A percentile compares a stretch with the other conserved stretches of the same genome.
Evolutionary conservation across 2,329 filamentous ascomycete species (phyloP).

Genomic region (Hysterium pulicare): DNA sequence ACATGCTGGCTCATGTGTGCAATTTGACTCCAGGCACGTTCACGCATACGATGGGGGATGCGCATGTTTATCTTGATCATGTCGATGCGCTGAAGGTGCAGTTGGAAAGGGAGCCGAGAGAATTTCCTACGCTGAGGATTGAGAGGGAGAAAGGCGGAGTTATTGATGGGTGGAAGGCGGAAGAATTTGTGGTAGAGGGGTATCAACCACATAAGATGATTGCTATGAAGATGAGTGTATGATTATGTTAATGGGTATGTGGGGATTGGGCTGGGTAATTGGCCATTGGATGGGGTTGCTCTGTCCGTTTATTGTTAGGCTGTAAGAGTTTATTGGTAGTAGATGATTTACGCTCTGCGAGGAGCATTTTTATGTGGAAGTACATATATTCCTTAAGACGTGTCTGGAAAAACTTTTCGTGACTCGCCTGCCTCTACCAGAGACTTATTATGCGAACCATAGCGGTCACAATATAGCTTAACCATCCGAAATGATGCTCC

Average conservation of each 20-base stretch:
- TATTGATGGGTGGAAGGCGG: constrained; percentile 85
- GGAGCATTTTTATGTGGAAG: no score
- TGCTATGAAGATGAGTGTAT: constrained; percentile 98
- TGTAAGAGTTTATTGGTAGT: no score
- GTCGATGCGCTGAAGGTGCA: constrained; percentile 82
- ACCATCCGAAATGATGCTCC: no score
- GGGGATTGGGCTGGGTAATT: not conserved
- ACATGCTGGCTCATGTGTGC: constrained; percentile 89
- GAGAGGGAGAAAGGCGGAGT: constrained; percentile 63
- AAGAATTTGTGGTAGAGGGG: constrained; percentile 82
- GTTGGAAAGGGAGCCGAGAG: constrained; percentile 71
- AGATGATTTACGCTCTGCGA: no score
- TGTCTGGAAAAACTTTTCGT: no score
- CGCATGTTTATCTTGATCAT: constrained; percentile 94
- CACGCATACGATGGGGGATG: constrained; percentile 95
- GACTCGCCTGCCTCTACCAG: no score
- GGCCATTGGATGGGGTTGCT: no score
- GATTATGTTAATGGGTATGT: constrained; percentile 7
- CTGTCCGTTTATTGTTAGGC: no score
- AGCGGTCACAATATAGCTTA: no score
- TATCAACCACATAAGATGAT: constrained; percentile 91
- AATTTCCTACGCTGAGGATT: constrained; percentile 78
- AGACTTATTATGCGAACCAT: no score
- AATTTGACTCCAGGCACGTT: constrained; percentile 81
- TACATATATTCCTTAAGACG: no score